Evolutionary conservation across 1,284 basidiomycete species (phyloP).

Genomic region (Leccinum ambiguum): DNA sequence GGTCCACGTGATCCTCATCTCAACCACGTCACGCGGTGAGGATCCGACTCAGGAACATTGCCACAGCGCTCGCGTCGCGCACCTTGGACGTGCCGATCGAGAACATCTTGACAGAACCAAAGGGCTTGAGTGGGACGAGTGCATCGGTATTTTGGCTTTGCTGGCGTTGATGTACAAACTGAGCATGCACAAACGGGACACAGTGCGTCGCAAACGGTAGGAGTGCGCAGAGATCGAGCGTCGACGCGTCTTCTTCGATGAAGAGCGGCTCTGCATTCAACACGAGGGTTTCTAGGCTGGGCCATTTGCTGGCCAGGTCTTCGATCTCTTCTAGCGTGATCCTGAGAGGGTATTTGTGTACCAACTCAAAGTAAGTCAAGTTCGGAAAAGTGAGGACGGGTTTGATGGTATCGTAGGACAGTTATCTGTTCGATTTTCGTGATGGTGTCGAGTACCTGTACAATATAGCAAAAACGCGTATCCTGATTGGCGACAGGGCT

Average conservation of each 20-base stretch:
- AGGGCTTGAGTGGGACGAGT: conserved; percentile 34
- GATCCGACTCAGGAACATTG: conserved; percentile 55
- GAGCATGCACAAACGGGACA: conserved; percentile 43
- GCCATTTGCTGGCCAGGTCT: conserved; percentile 50
- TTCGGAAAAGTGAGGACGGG: conserved; percentile 47
- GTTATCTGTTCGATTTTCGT: conserved; percentile 10
- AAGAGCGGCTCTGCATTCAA: conserved; percentile 53
- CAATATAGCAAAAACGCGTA: too few species aligned
- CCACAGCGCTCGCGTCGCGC: conserved; percentile 39
- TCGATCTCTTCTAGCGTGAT: conserved; percentile 49
- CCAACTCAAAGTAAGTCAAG: conserved; percentile 49
- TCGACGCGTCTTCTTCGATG: conserved; percentile 30
- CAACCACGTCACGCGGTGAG: conserved; percentile 39
- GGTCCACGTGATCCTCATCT: conserved; percentile 45
- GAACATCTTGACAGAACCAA: conserved; percentile 40
- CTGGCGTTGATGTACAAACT: conserved; percentile 49
- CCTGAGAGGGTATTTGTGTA: conserved; percentile 50
- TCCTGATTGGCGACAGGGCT: too few species aligned
- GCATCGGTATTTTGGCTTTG: conserved; percentile 5
- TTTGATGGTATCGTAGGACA: conserved; percentile 48
- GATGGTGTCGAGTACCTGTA: too few species aligned
- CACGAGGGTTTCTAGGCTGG: conserved; percentile 44
- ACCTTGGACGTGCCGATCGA: conserved; percentile 52
- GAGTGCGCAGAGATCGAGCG: conserved; percentile 51
- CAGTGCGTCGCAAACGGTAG: conserved; percentile 55